These are phyloP conservation scores for Nothophaeocryptopus gaeumannii DNA, from an alignment of 2,329 filamentous ascomycete species.

Conservation along the genomic window DNA sequence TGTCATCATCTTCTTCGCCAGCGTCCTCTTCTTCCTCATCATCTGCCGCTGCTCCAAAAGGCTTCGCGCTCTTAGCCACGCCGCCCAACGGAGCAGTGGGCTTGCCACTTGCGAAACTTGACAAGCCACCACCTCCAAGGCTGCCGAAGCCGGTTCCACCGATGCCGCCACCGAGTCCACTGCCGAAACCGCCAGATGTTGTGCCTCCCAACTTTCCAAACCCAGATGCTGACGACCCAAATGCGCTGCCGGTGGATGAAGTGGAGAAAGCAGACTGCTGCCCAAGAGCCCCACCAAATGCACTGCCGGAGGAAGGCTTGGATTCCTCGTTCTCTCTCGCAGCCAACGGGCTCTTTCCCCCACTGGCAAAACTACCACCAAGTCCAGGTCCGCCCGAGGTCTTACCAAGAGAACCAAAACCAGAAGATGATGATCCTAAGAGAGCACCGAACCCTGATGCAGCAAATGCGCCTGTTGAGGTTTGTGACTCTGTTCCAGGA, in stretches of 20 bases:
- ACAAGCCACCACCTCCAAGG: slow-evolving; percentile 49
- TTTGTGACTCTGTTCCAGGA: slow-evolving; percentile 33
- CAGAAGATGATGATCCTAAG: slow-evolving; percentile 38
- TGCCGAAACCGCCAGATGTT: slow-evolving; percentile 24
- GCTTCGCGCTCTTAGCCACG: slow-evolving; percentile 58
- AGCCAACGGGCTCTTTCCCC: slow-evolving; percentile 38
- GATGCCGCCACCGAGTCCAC: slow-evolving; percentile 24
- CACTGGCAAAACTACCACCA: slow-evolving; percentile 30
- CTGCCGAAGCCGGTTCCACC: slow-evolving; percentile 37
- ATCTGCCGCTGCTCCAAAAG: slow-evolving; percentile 73
- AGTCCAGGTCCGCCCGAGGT: slow-evolving; percentile 32
- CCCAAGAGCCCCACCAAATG: slow-evolving; percentile 41
- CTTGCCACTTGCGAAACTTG: slow-evolving; percentile 61
- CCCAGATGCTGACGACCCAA: slow-evolving; percentile 33
- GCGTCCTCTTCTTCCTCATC: slow-evolving; percentile 50
- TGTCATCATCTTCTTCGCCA: slow-evolving; percentile 46
- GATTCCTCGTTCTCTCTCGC: slow-evolving; percentile 26
- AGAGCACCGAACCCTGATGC: slow-evolving; percentile 47
- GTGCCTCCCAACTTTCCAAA: slow-evolving; percentile 32
- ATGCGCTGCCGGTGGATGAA: slow-evolving; percentile 27
- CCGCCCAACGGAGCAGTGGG: slow-evolving; percentile 47
- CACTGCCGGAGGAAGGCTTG: slow-evolving; percentile 12
- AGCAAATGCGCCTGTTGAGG: slow-evolving; percentile 51
- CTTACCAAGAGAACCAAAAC: slow-evolving; percentile 37
- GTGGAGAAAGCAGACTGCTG: slow-evolving; percentile 32